These are phyloP conservation scores for Hypoxylon sp. DNA, from an alignment of 2,329 filamentous ascomycete genomes.

Conservation along the genomic window DNA sequence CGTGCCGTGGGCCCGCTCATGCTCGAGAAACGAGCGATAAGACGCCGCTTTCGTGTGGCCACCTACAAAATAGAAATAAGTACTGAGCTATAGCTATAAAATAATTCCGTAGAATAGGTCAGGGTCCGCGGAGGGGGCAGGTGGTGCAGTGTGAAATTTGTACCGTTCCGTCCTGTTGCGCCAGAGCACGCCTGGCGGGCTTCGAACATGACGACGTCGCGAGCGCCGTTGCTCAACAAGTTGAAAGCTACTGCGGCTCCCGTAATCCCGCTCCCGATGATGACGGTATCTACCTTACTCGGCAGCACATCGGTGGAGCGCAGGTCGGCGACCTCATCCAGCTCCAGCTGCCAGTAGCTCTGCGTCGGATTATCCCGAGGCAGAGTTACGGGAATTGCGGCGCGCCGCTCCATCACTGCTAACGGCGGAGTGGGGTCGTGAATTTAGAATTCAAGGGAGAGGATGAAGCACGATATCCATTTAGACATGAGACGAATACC, in stretches of 20 bases:
- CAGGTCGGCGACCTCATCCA: constrained; percentile 63
- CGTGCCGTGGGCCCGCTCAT: constrained; percentile 59
- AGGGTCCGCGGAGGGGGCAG: too few species aligned
- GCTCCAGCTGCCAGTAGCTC: constrained; percentile 72
- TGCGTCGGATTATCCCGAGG: constrained; percentile 64
- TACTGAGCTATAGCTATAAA: constrained; percentile 1
- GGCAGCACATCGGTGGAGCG: constrained; percentile 65
- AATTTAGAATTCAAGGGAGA: neutral
- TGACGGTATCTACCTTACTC: constrained; percentile 65
- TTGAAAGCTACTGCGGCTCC: constrained; percentile 70
- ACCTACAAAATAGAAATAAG: constrained; percentile 41
- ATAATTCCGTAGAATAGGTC: neutral
- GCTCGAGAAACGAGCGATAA: constrained; percentile 62
- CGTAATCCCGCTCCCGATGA: constrained; percentile 74
- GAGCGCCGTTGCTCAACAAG: constrained; percentile 55
- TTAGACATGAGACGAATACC: neutral
- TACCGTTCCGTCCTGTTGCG: constrained; percentile 70
- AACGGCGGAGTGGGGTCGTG: neutral
- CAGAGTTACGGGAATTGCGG: constrained; percentile 56
- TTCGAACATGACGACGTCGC: constrained; percentile 70
- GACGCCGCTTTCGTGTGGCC: constrained; percentile 59
- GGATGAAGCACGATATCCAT: neutral
- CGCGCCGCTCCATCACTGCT: constrained; percentile 53
- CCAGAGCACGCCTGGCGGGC: constrained; percentile 74
- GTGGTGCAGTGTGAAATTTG: neutral